These are phyloP conservation scores for Vickermania ingenoplastis DNA, from an alignment of 208 protist species.

Conservation along the genomic window DNA sequence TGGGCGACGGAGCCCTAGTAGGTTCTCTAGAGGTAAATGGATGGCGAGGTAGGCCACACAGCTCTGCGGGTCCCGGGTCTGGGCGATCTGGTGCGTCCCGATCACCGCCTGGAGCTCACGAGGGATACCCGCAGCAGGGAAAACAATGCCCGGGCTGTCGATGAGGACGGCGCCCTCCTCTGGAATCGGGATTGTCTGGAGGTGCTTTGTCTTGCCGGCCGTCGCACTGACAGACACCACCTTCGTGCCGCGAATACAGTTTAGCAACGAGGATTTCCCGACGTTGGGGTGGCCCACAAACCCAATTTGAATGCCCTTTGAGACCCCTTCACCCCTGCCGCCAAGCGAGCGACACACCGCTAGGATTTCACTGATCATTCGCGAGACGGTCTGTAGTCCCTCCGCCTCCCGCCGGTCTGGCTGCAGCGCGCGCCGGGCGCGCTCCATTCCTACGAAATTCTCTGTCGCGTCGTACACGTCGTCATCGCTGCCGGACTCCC, in stretches of 20 bases:
- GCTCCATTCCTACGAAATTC: conserved; percentile 70
- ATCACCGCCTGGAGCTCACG: conserved; percentile 88
- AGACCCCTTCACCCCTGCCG: not conserved
- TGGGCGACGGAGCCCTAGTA: conserved; percentile 79
- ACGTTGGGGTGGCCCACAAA: conserved; percentile 91
- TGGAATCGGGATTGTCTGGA: conserved; percentile 93
- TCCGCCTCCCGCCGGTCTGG: conserved; percentile 32
- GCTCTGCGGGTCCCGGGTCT: conserved; percentile 94
- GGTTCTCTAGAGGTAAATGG: conserved; percentile 81
- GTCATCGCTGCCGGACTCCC: conserved; percentile 9
- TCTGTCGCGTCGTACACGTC: conserved; percentile 17
- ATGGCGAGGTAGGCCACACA: conserved; percentile 86
- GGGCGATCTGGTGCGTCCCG: conserved; percentile 94
- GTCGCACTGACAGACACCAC: conserved; percentile 91
- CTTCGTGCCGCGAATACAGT: conserved; percentile 92
- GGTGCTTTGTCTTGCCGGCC: conserved; percentile 96
- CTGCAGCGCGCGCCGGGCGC: conserved; percentile 42
- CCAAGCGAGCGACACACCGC: conserved; percentile 30
- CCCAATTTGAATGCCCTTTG: conserved; percentile 46
- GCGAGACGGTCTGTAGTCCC: conserved; percentile 56
- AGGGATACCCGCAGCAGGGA: conserved; percentile 79
- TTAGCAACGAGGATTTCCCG: conserved; percentile 95
- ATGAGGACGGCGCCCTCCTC: conserved; percentile 79
- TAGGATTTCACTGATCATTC: conserved; percentile 54
- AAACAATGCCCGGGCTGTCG: conserved; percentile 93